Evolutionary conservation across 2,329 filamentous ascomycete species (phyloP).

Genomic region (Diaporthe vaccinii): DNA sequence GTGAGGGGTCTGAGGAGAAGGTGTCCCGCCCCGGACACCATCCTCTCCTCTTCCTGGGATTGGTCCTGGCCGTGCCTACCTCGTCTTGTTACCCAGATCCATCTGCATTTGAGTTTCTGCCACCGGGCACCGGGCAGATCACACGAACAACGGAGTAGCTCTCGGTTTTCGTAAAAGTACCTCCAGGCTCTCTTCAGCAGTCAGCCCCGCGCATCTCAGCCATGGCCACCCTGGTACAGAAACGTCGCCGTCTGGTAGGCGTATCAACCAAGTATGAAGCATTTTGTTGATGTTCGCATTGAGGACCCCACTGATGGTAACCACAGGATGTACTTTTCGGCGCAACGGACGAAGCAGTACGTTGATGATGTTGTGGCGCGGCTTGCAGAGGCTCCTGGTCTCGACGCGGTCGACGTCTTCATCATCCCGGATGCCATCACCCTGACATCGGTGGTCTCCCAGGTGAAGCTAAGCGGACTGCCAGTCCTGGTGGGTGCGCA

Average conservation of each 20-base stretch:
- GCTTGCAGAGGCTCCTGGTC: slow-evolving; percentile 56
- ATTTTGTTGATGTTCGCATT: background rate
- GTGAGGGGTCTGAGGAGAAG: slow-evolving; percentile 1
- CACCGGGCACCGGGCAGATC: background rate
- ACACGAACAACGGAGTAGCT: background rate
- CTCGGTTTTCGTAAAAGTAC: background rate
- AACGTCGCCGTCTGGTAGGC: slow-evolving; percentile 75
- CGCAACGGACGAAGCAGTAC: slow-evolving; percentile 71
- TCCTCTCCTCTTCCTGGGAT: background rate
- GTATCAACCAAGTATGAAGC: slow-evolving; percentile 54
- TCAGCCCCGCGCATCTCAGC: slow-evolving; percentile 8
- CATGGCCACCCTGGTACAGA: slow-evolving; percentile 48
- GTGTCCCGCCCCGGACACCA: background rate
- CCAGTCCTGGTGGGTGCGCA: slow-evolving; percentile 79
- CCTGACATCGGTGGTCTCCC: slow-evolving; percentile 65
- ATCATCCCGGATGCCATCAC: slow-evolving; percentile 84
- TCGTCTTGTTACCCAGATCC: background rate
- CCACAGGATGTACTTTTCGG: slow-evolving; percentile 76
- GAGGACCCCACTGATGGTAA: background rate
- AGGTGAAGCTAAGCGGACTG: slow-evolving; percentile 59
- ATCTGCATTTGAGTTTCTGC: background rate
- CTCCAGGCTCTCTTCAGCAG: background rate
- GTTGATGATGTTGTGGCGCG: slow-evolving; percentile 62
- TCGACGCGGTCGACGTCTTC: slow-evolving; percentile 76
- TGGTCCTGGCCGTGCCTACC: background rate